Evolutionary conservation across 495 filamentous ascomycete genomes (phyloP).

Genomic region (Physcia stellaris): DNA sequence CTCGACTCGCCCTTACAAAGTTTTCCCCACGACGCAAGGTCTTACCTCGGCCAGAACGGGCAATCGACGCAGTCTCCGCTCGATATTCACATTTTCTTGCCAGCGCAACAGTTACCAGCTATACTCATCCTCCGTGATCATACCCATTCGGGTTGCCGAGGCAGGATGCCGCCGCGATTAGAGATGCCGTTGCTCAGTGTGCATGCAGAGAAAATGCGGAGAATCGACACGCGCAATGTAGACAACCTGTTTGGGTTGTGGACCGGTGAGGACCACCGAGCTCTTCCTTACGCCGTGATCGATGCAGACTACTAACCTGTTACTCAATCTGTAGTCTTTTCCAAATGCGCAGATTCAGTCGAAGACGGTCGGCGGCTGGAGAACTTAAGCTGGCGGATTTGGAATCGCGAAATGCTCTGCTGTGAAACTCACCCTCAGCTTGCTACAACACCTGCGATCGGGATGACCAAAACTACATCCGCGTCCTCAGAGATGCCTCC

Average conservation of each 20-base stretch:
- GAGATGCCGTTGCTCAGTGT: slow-evolving; percentile 65
- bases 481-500: slow-evolving; percentile 52
- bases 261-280: slow-evolving; percentile 68
- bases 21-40: too few relatives aligned
- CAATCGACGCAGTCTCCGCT: too few relatives aligned
- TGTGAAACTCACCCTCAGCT: slow-evolving; percentile 51
- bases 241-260: slow-evolving; percentile 96
- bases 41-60: too few relatives aligned
- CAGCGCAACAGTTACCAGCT: too few relatives aligned
- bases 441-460: slow-evolving; percentile 26
- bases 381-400: slow-evolving; percentile 91
- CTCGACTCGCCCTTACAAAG: too few relatives aligned
- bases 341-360: slow-evolving; percentile 85
- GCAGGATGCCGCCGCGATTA: slow-evolving; percentile 44
- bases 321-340: slow-evolving; percentile 56
- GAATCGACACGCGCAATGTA: slow-evolving; percentile 82
- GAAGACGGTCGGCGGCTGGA: slow-evolving; percentile 86
- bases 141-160: too few relatives aligned
- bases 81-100: too few relatives aligned
- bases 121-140: too few relatives aligned
- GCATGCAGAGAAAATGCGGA: slow-evolving; percentile 76
- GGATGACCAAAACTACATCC: slow-evolving; percentile 30
- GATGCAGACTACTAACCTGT: slow-evolving; percentile 7
- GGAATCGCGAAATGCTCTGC: slow-evolving; percentile 93
- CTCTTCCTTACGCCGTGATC: too few relatives aligned